phyloP scores from a whole-genome alignment of 352 stramenopile genomes.

The Pythium periplocum region DNA sequence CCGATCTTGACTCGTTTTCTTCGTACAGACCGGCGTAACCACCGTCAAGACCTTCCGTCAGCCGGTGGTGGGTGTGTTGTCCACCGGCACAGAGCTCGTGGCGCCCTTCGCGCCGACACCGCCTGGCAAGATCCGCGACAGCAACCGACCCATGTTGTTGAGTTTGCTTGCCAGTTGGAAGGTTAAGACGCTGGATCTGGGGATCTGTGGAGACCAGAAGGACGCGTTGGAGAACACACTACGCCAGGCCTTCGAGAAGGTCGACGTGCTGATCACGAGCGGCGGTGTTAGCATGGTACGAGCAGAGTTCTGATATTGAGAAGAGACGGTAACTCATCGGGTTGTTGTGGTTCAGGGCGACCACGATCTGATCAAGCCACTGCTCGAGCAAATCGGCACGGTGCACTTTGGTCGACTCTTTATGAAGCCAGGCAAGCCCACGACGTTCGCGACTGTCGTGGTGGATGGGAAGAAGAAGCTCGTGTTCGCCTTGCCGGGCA shows the following conservation, averaged over 20 bases:
- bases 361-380: constrained; percentile 91
- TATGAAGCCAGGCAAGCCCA: constrained; percentile 98
- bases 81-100: constrained; percentile 94
- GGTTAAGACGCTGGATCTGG: constrained; percentile 46
- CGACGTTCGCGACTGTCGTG: constrained; percentile 92
- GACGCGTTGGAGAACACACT: constrained; percentile 46
- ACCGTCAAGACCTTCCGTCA: constrained; percentile 63
- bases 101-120: constrained; percentile 36
- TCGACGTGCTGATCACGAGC: constrained; percentile 94
- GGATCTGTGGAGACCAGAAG: constrained; percentile 72
- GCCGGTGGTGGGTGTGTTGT: constrained; percentile 90
- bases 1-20: constrained; percentile 5
- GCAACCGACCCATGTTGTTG: constrained; percentile 93
- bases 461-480: constrained; percentile 56
- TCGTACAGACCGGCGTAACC: constrained; percentile 54
- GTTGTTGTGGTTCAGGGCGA: constrained; percentile 43
- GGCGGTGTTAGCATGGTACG: constrained; percentile 92
- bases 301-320: neutral
- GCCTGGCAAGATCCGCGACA: constrained; percentile 90
- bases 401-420: constrained; percentile 94
- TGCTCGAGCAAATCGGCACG: constrained; percentile 80
- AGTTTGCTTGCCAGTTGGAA: constrained; percentile 44
- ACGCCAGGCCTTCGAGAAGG: constrained; percentile 28
- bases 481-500: constrained; percentile 95
- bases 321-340: neutral